A percentile compares a stretch with the other conserved stretches of the same genome.
phyloP scores from a whole-genome alignment of 306 rosid genomes.

The Lathyrus tuberosus region DNA sequence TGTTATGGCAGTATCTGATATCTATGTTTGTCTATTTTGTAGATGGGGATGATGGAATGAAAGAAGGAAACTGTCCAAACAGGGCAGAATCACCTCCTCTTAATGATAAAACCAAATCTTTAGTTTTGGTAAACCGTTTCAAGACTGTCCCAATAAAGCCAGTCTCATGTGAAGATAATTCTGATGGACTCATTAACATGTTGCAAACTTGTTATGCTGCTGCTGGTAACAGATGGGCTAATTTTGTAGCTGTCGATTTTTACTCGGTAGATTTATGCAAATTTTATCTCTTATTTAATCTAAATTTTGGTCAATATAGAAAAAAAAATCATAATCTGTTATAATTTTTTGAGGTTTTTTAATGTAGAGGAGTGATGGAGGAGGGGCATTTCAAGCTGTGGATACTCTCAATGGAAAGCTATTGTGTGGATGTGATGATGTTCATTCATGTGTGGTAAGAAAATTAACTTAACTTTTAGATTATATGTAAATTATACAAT shows the following conservation, averaged over 20 bases:
- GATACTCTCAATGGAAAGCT: conserved; percentile 78
- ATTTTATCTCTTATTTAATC: not conserved
- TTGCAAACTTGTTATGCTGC: conserved; percentile 64
- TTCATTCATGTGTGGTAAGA: conserved; percentile 69
- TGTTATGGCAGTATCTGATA: too few species aligned
- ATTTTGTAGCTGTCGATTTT: conserved; percentile 74
- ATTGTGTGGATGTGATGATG: conserved; percentile 71
- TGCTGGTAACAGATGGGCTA: conserved; percentile 79
- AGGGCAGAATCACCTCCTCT: conserved; percentile 76
- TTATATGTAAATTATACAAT: not conserved
- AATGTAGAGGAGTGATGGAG: conserved; percentile 92
- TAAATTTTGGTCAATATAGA: not conserved
- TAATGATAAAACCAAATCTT: conserved; percentile 66
- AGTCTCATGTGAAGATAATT: conserved; percentile 56
- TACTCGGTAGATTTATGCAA: conserved; percentile 56
- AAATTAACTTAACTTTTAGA: not conserved
- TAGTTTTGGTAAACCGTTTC: conserved; percentile 79
- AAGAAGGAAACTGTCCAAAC: conserved; percentile 68
- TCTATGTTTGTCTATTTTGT: not conserved
- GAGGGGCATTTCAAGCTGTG: conserved; percentile 80
- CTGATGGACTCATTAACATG: conserved; percentile 60
- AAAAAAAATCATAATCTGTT: not conserved
- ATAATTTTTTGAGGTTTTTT: not conserved
- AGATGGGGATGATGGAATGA: conserved; percentile 87
- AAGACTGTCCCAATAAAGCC: conserved; percentile 53